A percentile compares a stretch with the other conserved stretches of the same genome.
These are phyloP conservation scores for Phaseolus coccineus DNA, from an alignment of 331 rosid species.

Conservation along the genomic window DNA sequence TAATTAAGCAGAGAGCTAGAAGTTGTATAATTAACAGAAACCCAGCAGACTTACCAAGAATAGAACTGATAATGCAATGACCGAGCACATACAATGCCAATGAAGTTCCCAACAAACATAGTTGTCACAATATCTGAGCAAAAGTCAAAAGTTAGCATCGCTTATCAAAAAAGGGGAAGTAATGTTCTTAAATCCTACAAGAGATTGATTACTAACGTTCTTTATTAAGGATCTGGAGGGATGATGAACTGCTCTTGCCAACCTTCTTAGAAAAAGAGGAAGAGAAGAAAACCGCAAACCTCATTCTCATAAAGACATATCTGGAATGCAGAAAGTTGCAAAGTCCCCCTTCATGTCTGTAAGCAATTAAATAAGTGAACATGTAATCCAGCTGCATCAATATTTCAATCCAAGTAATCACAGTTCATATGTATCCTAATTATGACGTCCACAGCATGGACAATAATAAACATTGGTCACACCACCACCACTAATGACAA, in stretches of 20 bases:
- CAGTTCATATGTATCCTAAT: slow-evolving; percentile 4
- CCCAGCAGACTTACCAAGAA: slow-evolving; percentile 75
- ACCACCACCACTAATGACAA: background rate
- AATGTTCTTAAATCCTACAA: slow-evolving; percentile 31
- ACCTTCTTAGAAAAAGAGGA: slow-evolving; percentile 52
- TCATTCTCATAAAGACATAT: slow-evolving; percentile 61
- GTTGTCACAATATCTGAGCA: slow-evolving; percentile 85
- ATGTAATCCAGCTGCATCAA: slow-evolving; percentile 25
- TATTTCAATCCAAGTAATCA: slow-evolving; percentile 27
- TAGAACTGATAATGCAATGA: slow-evolving; percentile 96
- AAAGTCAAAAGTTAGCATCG: slow-evolving; percentile 40
- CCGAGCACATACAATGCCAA: slow-evolving; percentile 90
- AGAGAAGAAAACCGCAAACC: slow-evolving; percentile 53
- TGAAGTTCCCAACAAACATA: slow-evolving; percentile 92
- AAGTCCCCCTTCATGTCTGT: slow-evolving; percentile 96
- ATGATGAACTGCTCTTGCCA: slow-evolving; percentile 52
- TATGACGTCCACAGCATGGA: slow-evolving; percentile 1
- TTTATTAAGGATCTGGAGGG: slow-evolving; percentile 65
- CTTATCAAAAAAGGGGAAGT: slow-evolving; percentile 15
- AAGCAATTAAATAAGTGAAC: slow-evolving; percentile 46
- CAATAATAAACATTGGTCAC: slow-evolving; percentile 9
- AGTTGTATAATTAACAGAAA: background rate
- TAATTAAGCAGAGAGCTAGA: slow-evolving; percentile 28
- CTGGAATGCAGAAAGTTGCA: slow-evolving; percentile 68
- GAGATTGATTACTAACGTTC: slow-evolving; percentile 62